These are phyloP conservation scores for Lithospermum erythrorhizon DNA, from an alignment of 257 asterid species.

Conservation along the genomic window DNA sequence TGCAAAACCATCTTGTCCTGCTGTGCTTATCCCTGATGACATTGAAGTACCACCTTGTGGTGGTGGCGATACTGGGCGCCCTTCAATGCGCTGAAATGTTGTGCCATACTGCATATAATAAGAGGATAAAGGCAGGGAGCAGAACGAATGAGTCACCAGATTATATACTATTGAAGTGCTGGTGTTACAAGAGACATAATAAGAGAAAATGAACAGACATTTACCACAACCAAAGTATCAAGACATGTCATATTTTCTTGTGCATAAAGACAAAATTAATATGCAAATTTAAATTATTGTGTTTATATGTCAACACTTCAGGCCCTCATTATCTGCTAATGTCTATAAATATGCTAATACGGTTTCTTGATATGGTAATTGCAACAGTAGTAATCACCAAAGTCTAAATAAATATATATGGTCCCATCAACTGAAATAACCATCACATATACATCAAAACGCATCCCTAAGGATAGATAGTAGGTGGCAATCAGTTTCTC, in stretches of 20 bases:
- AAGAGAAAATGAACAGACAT: background rate
- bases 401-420: no score
- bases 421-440: background rate
- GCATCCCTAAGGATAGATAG: background rate
- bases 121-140: background rate
- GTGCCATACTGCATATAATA: slow-evolving; percentile 39
- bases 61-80: slow-evolving; percentile 32
- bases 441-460: background rate
- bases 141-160: background rate
- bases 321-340: background rate
- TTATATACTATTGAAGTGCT: background rate
- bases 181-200: background rate
- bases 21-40: slow-evolving; percentile 17
- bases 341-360: background rate
- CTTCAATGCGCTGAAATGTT: slow-evolving; percentile 42
- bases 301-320: background rate
- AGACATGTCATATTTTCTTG: background rate
- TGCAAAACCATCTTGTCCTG: slow-evolving; percentile 39
- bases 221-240: background rate
- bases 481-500: background rate
- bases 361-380: no score
- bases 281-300: background rate
- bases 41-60: slow-evolving; percentile 37
- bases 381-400: background rate
- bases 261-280: background rate